A percentile compares a stretch with the other conserved stretches of the same genome.
Conservation (phyloP, 1,284 basidiomycete genomes). For the Apiotrichum akiyoshidainum region DNA sequence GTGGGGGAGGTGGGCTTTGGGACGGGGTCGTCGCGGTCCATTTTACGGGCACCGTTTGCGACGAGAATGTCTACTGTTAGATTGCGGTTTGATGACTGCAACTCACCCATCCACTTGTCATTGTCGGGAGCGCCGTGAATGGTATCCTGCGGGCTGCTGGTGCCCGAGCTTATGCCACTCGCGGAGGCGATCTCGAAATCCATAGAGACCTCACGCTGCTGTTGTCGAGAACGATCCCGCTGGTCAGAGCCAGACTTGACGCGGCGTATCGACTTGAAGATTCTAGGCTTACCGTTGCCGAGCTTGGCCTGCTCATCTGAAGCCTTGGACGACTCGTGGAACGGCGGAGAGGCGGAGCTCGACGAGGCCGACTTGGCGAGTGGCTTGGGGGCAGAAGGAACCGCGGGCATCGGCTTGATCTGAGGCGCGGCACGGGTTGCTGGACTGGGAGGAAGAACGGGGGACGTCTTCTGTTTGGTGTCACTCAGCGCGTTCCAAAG, state of each 20-base stretch:
- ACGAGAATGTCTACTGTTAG: slow-evolving; percentile 74
- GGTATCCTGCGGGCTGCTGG: slow-evolving; percentile 47
- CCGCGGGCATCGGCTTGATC: neutral
- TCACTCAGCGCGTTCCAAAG: slow-evolving; percentile 31
- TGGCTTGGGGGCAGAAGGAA: slow-evolving; percentile 7
- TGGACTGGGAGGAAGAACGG: neutral
- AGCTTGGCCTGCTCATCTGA: slow-evolving; percentile 55
- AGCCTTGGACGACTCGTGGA: slow-evolving; percentile 2
- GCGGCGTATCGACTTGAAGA: slow-evolving; percentile 33
- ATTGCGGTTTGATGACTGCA: neutral
- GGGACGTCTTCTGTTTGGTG: slow-evolving; percentile 7
- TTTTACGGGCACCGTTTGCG: slow-evolving; percentile 59
- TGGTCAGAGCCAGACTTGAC: slow-evolving; percentile 30
- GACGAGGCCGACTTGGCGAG: slow-evolving; percentile 57
- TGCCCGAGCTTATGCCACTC: slow-evolving; percentile 37
- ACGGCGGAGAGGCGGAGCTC: slow-evolving; percentile 27
- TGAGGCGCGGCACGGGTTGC: no score
- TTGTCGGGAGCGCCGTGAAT: slow-evolving; percentile 36
- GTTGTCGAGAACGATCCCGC: slow-evolving; percentile 41
- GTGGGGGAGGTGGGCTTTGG: neutral
- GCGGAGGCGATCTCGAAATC: slow-evolving; percentile 46
- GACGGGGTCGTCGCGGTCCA: slow-evolving; percentile 50
- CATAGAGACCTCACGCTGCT: slow-evolving; percentile 49
- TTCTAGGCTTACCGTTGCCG: slow-evolving; percentile 57
- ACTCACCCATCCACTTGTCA: slow-evolving; percentile 50